Conservation (phyloP, 2,329 filamentous ascomycete species). For the Pseudocercospora macadamiae region DNA sequence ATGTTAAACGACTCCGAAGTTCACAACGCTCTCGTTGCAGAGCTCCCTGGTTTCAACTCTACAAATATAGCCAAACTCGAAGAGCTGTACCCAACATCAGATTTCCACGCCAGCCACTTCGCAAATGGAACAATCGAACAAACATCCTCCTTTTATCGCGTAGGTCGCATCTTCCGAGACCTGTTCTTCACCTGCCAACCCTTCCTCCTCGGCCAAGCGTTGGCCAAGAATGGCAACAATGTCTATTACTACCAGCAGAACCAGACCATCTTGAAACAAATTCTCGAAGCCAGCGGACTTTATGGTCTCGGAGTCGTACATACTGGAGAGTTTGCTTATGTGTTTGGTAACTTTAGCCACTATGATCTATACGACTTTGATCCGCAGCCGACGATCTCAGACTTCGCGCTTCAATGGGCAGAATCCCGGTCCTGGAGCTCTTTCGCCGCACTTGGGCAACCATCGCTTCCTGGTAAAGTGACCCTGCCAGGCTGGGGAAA, state of each 20-base stretch:
- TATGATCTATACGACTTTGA: constrained; percentile 46
- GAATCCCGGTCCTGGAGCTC: constrained; percentile 53
- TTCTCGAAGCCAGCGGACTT: constrained; percentile 39
- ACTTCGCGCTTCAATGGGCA: constrained; percentile 45
- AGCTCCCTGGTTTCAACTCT: constrained; percentile 42
- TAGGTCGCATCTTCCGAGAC: constrained; percentile 55
- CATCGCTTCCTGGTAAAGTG: constrained; percentile 34
- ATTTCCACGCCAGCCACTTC: constrained; percentile 47
- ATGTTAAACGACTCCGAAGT: constrained; percentile 33
- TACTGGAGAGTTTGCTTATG: constrained; percentile 58
- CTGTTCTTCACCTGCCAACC: constrained; percentile 56
- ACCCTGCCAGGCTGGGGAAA: constrained; percentile 31
- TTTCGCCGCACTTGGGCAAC: constrained; percentile 48
- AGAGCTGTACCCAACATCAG: constrained; percentile 41
- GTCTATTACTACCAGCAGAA: constrained; percentile 59
- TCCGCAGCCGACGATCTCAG: constrained; percentile 40
- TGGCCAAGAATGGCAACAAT: constrained; percentile 43
- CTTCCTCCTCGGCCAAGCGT: constrained; percentile 45
- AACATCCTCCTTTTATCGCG: constrained; percentile 54
- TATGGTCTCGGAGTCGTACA: constrained; percentile 54
- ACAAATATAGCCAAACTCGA: constrained; percentile 34
- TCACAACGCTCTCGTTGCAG: constrained; percentile 38
- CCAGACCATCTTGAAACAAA: constrained; percentile 55
- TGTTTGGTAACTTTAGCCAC: constrained; percentile 47
- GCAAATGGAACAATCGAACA: constrained; percentile 36